A percentile compares a stretch with the other conserved stretches of the same genome.
These are phyloP conservation scores for Astrothelium macrocarpum DNA, from an alignment of 495 filamentous ascomycete genomes.

Conservation along the genomic window DNA sequence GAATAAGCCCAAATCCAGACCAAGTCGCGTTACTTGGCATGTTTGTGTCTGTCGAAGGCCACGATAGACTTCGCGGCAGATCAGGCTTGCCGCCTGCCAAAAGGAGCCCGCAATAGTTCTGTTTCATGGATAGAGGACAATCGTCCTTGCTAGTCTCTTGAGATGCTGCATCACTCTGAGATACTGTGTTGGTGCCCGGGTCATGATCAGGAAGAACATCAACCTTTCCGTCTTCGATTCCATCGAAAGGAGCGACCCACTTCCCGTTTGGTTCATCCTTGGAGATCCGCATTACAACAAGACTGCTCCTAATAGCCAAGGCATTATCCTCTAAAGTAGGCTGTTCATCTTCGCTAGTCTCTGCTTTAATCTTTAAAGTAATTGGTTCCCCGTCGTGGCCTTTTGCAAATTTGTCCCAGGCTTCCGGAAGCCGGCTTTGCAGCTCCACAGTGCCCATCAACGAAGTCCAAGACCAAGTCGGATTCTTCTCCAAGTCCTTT, in stretches of 20 bases:
- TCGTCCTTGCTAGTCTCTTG: not conserved
- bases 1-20: not conserved
- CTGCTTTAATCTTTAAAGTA: not conserved
- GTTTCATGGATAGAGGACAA: not conserved
- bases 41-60: not conserved
- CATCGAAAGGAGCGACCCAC: not conserved
- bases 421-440: not conserved
- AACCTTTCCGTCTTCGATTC: not conserved
- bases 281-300: not conserved
- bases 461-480: conserved; percentile 11
- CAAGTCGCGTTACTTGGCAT: not conserved
- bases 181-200: not conserved
- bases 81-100: not conserved
- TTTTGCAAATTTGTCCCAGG: not conserved
- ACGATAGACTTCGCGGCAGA: too few species aligned
- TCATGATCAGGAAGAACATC: not conserved
- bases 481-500: not conserved
- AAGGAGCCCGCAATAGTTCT: not conserved
- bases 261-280: not conserved
- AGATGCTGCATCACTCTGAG: not conserved
- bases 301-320: not conserved
- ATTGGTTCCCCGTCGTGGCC: not conserved
- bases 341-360: not conserved
- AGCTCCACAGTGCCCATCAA: conserved; percentile 1
- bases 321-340: not conserved